Percentiles rank a stretch among this genome's conserved stretches.
Conservation (phyloP, 257 asterid species). For the Plantago major region DNA sequence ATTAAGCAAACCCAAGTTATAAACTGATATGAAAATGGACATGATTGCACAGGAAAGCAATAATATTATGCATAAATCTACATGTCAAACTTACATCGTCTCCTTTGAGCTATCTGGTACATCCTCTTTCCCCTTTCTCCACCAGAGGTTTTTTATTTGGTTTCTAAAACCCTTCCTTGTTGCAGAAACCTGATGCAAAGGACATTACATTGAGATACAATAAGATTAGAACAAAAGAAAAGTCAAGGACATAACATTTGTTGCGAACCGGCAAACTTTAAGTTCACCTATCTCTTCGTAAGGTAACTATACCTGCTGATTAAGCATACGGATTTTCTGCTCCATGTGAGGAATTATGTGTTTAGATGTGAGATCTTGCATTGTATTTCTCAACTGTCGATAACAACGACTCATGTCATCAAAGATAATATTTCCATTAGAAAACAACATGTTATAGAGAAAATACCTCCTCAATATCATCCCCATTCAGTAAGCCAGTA, state of each 20-base stretch:
- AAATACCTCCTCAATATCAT: slow-evolving; percentile 83
- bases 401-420: slow-evolving; percentile 22
- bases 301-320: slow-evolving; percentile 69
- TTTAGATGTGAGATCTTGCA: slow-evolving; percentile 86
- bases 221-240: slow-evolving; percentile 1
- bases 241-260: slow-evolving; percentile 4
- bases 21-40: slow-evolving; percentile 21
- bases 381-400: slow-evolving; percentile 60
- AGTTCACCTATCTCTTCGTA: slow-evolving; percentile 14
- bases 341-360: slow-evolving; percentile 96
- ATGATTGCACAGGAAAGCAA: slow-evolving; percentile 19
- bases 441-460: slow-evolving; percentile 20
- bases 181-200: slow-evolving; percentile 71
- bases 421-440: slow-evolving; percentile 14
- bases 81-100: slow-evolving; percentile 46
- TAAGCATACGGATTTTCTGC: slow-evolving; percentile 79
- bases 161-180: slow-evolving; percentile 97
- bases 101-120: slow-evolving; percentile 62
- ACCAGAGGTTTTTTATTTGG: slow-evolving; percentile 96
- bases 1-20: slow-evolving; percentile 35
- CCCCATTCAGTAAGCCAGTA: slow-evolving; percentile 65
- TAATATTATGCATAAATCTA: slow-evolving; percentile 15
- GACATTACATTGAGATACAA: slow-evolving; percentile 1
- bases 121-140: slow-evolving; percentile 99
- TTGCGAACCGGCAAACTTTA: slow-evolving; percentile 18